Conservation (phyloP, 2,329 filamentous ascomycete species). For the Acrocalymma vagum region DNA sequence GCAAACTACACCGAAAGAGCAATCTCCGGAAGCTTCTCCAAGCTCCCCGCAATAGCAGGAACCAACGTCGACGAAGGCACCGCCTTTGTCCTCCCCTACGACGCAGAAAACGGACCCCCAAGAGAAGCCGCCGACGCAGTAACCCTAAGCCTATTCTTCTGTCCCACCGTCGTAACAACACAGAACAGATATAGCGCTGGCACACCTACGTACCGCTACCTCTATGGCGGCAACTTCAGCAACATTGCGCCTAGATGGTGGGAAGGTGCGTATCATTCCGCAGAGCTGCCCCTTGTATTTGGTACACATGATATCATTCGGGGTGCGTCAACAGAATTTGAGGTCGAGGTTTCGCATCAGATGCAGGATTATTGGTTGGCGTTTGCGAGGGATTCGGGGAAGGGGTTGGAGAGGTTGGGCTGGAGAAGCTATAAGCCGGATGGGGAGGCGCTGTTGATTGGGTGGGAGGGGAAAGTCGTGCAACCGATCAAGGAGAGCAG, state of each 20-base stretch:
- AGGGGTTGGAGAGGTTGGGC: slow-evolving; percentile 36
- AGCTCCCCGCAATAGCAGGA: slow-evolving; percentile 47
- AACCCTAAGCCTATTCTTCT: slow-evolving; percentile 39
- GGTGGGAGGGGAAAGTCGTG: slow-evolving; percentile 19
- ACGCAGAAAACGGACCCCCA: slow-evolving; percentile 35
- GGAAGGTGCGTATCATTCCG: slow-evolving; percentile 47
- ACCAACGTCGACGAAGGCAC: slow-evolving; percentile 45
- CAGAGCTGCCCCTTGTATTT: slow-evolving; percentile 46
- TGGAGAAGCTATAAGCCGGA: slow-evolving; percentile 42
- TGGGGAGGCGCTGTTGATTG: slow-evolving; percentile 33
- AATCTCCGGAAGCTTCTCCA: slow-evolving; percentile 33
- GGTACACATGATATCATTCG: slow-evolving; percentile 39
- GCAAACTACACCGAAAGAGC: slow-evolving; percentile 44
- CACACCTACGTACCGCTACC: slow-evolving; percentile 45
- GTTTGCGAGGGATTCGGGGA: slow-evolving; percentile 43
- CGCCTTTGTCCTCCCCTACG: slow-evolving; percentile 41
- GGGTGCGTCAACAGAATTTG: slow-evolving; percentile 34
- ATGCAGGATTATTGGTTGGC: slow-evolving; percentile 49
- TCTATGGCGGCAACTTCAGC: slow-evolving; percentile 47
- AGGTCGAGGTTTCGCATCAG: slow-evolving; percentile 39
- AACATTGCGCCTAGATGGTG: slow-evolving; percentile 44
- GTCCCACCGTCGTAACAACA: slow-evolving; percentile 37
- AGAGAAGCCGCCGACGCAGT: slow-evolving; percentile 20
- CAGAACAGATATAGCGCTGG: slow-evolving; percentile 29
- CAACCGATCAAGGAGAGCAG: slow-evolving; percentile 25